Evolutionary conservation across 768 basidiomycete species (phyloP), one percentile per base, ranked within the genome.

Genomic region (Kwoniella dendrophila): DNA sequence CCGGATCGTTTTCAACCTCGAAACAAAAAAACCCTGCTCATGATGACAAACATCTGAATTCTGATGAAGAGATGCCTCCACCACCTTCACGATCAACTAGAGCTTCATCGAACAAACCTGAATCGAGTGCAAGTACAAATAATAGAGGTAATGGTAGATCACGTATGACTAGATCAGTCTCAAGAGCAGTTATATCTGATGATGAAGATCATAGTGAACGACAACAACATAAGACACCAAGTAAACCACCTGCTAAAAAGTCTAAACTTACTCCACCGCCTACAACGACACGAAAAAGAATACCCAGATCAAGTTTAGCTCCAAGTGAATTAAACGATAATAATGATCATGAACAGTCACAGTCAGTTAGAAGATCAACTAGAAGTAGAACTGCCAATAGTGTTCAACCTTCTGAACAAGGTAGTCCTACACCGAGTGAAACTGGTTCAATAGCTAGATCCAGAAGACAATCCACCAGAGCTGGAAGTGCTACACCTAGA

Each of bases 141-240:
- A n/a, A n/a, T n/a, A n/a, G n/a, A 2, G 53, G 40, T 2, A 20
- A 44, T 16, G 36, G 36, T 7, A 38, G 63, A 52, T 68, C 59
- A 5, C 50, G 68, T 20, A 69, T 72, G 20, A 71, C 70, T 1
- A 56, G 70, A 36, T 71, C 70, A 14, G 62, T 62, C 6, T 71
- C 70, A 1, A 18, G 70, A 24, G 70, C 70, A 1, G 41, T 67
- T 7, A 38, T 71, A 43, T 53, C 56, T 47, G 67, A 64, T 40
- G 61, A 66, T 27, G 63, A 68, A n/a, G 63, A 65, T 36, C 40
- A 54, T 2, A 47, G 57, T 40, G 38, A 36, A 51, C 36, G 36
- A 38, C 36, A 38, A 8, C 36, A 18, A 38, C 36, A 8, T 38
- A 8, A 18, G 18, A 8, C 22, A 27, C 30, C 64, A 18, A 51